These are phyloP conservation scores for Arthrobotrys megalospora DNA, from an alignment of 2,329 filamentous ascomycete genomes.

Conservation along the genomic window DNA sequence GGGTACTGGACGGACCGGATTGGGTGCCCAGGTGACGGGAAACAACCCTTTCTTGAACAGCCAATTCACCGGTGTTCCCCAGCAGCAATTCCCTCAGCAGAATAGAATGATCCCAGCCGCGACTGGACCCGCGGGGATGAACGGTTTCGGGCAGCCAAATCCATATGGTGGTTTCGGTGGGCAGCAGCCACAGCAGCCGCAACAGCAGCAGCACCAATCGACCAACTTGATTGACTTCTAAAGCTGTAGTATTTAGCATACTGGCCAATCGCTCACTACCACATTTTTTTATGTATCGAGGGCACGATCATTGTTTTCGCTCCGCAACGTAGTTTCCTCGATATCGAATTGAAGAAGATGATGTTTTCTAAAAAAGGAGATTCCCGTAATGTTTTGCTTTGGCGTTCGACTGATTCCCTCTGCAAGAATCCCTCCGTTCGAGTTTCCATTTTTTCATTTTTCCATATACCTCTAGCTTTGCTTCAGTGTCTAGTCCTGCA, in stretches of 20 bases:
- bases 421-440: slow-evolving; percentile 36
- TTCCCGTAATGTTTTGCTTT: slow-evolving; percentile 38
- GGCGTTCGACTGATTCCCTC: slow-evolving; percentile 52
- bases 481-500: slow-evolving; percentile 12
- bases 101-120: slow-evolving; percentile 70
- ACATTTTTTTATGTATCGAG: slow-evolving; percentile 31
- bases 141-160: slow-evolving; percentile 66
- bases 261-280: neutral
- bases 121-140: slow-evolving; percentile 74
- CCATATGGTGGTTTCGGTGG: slow-evolving; percentile 67
- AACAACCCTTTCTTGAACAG: slow-evolving; percentile 86
- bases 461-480: slow-evolving; percentile 52
- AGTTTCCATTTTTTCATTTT: slow-evolving; percentile 17
- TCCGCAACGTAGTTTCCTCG: slow-evolving; percentile 68
- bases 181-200: slow-evolving; percentile 68
- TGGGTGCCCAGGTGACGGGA: slow-evolving; percentile 76
- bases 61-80: slow-evolving; percentile 84
- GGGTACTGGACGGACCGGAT: slow-evolving; percentile 71
- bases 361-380: slow-evolving; percentile 22
- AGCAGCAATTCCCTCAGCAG: slow-evolving; percentile 64
- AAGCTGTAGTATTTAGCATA: neutral
- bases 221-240: slow-evolving; percentile 78
- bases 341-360: slow-evolving; percentile 55
- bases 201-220: slow-evolving; percentile 72
- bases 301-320: slow-evolving; percentile 62